Base-by-base conservation (phyloP, 306 rosid species). In the Carpinus fangiana region DNA sequence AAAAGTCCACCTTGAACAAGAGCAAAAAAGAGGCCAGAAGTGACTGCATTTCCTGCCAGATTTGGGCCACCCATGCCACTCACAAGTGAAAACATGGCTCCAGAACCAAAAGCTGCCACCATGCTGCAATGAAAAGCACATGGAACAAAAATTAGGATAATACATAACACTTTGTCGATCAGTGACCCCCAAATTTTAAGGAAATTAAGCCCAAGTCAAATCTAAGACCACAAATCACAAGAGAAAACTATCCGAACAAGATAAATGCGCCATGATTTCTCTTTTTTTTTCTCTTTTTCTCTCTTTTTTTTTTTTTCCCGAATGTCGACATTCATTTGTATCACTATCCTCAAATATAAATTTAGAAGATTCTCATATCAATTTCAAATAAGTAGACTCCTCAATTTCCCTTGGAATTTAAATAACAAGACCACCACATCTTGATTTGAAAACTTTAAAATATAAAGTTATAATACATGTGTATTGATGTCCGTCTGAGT, bases 81-180 rank as follows among this genome's bases (percentile, higher is more conserved):
- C 73, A 93, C 99, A 82, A 96, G 69, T 38, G 99, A 89, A 83
- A 96, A 96, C 86, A 87, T 80, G 21, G 89, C 98, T 70, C 99
- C 98, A 3, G 99, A 96, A 53, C 99, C 99, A 90, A 96, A 96
- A 65, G 97, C 99, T 62, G 97, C 99, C 41, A 76, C 94, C 98
- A 96, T 96, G 83, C 98, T 96, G 94, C 82, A 79, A 72, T 50
- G 26, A 81, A 79, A 81, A 78, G 67, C 48, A 80, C 26, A 72
- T 16, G 50, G 69, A 51, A 64, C 11, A 70, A 61, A 48, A n/a
- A 78, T 61, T 59, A 34, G 74, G 46, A 82, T 9, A 65, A 36
- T 16, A 31, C 36, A 57, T 46, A 70, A 71, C 55, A 78, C 26
- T 34, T 4, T 18, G 54, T 18, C 7, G 50, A 18, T 28, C 48